These are phyloP conservation scores for Abortiporus biennis DNA, from an alignment of 1,284 basidiomycete genomes.

Conservation along the genomic window DNA sequence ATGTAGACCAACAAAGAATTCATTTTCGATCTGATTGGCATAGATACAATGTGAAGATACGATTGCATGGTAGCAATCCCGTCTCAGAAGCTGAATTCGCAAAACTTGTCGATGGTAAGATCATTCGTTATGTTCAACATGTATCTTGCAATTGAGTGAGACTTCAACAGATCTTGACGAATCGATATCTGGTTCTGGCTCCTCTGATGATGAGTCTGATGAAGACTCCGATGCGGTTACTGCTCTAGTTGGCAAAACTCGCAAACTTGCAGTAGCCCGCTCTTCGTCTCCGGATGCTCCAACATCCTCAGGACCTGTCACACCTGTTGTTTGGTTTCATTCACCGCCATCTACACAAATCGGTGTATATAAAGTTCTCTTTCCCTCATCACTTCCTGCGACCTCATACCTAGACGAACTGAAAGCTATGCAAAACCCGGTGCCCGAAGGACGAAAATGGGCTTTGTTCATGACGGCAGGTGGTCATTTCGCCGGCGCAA, in stretches of 20 bases:
- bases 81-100: slow-evolving; percentile 71
- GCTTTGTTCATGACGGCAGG: slow-evolving; percentile 96
- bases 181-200: slow-evolving; percentile 86
- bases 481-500: slow-evolving; percentile 93
- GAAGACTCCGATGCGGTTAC: slow-evolving; percentile 68
- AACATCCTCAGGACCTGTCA: slow-evolving; percentile 46
- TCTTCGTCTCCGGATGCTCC: slow-evolving; percentile 40
- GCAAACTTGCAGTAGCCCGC: slow-evolving; percentile 37
- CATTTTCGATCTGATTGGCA: slow-evolving; percentile 98
- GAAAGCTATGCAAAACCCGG: slow-evolving; percentile 57
- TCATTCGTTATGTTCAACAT: slow-evolving; percentile 6
- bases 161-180: slow-evolving; percentile 71
- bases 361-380: slow-evolving; percentile 79
- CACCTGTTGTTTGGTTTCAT: slow-evolving; percentile 88
- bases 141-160: slow-evolving; percentile 1
- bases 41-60: slow-evolving; percentile 91
- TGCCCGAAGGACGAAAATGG: slow-evolving; percentile 73
- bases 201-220: slow-evolving; percentile 47
- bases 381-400: slow-evolving; percentile 40
- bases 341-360: slow-evolving; percentile 81
- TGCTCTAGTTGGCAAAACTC: slow-evolving; percentile 58
- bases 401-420: slow-evolving; percentile 51
- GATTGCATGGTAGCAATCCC: slow-evolving; percentile 52
- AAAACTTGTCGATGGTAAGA: slow-evolving; percentile 73
- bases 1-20: slow-evolving; percentile 76